Conservation (phyloP, 495 filamentous ascomycete species). For the Penicillium cinerascens region DNA sequence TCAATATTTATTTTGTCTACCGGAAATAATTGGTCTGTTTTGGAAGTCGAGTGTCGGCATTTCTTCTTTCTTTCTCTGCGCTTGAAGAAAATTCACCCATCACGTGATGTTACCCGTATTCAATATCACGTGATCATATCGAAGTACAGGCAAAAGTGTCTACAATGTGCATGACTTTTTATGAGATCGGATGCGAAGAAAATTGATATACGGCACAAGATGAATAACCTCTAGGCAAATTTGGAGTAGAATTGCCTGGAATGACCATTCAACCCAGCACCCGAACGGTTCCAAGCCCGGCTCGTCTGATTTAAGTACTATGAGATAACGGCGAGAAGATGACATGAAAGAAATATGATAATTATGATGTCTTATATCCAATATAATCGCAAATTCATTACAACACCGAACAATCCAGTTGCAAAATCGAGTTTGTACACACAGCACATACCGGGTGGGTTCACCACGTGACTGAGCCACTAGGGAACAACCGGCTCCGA, state of each 20-base stretch:
- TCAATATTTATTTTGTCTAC: not conserved
- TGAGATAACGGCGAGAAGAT: not conserved
- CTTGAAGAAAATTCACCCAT: not conserved
- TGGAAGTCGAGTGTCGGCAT: not conserved
- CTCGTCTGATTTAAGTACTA: not conserved
- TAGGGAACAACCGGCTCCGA: constrained; percentile 48
- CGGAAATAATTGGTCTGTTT: not conserved
- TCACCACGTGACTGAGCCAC: constrained; percentile 34
- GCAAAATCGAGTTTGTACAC: not conserved
- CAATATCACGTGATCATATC: not conserved
- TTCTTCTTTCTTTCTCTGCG: not conserved
- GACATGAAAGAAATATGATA: not conserved
- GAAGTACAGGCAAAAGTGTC: not conserved
- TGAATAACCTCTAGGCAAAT: not conserved
- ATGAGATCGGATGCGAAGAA: not conserved
- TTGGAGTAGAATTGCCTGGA: not conserved
- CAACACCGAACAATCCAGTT: not conserved
- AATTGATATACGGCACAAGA: not conserved
- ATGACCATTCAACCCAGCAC: not conserved
- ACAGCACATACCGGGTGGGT: constrained; percentile 7
- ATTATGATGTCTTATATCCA: not conserved
- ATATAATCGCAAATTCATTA: not conserved
- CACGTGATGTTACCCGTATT: not conserved
- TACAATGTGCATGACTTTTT: not conserved
- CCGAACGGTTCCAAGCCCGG: not conserved